Evolutionary conservation across 2,329 filamentous ascomycete genomes (phyloP).

Genomic region (Chaetomiaceae sp.): DNA sequence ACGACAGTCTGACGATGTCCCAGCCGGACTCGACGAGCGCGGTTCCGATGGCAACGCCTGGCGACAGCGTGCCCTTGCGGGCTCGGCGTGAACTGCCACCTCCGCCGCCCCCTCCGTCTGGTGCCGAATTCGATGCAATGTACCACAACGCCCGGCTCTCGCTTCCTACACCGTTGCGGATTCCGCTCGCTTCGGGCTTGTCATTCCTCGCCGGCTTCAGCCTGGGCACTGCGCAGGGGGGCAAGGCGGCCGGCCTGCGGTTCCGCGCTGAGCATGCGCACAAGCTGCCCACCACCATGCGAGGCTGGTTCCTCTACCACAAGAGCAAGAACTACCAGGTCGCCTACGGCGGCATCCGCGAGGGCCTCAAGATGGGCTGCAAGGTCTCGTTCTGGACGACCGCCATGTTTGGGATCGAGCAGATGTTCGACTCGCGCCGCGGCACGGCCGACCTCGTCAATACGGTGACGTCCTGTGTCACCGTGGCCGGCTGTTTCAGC

Average conservation of each 20-base stretch:
- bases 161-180: conserved; percentile 57
- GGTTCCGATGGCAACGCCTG: conserved; percentile 9
- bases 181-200: conserved; percentile 57
- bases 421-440: conserved; percentile 70
- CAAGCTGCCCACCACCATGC: conserved; percentile 73
- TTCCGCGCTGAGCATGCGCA: conserved; percentile 97
- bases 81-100: conserved; percentile 7
- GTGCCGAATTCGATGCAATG: conserved; percentile 30
- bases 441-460: conserved; percentile 69
- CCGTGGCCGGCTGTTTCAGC: conserved; percentile 81
- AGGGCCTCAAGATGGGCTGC: conserved; percentile 69
- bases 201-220: conserved; percentile 63
- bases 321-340: conserved; percentile 94
- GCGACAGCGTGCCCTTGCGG: conserved; percentile 6
- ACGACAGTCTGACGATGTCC: no score
- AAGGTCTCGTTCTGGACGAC: conserved; percentile 67
- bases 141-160: conserved; percentile 47
- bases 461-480: conserved; percentile 75
- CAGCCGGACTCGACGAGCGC: no score
- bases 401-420: conserved; percentile 75
- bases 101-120: conserved; percentile 12
- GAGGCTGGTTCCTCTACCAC: conserved; percentile 97
- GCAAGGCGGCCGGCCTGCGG: conserved; percentile 66
- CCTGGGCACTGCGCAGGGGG: conserved; percentile 67
- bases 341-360: conserved; percentile 68